Evolutionary conservation across 805 yeast species (phyloP).

Genomic region (Candida krabiensis): DNA sequence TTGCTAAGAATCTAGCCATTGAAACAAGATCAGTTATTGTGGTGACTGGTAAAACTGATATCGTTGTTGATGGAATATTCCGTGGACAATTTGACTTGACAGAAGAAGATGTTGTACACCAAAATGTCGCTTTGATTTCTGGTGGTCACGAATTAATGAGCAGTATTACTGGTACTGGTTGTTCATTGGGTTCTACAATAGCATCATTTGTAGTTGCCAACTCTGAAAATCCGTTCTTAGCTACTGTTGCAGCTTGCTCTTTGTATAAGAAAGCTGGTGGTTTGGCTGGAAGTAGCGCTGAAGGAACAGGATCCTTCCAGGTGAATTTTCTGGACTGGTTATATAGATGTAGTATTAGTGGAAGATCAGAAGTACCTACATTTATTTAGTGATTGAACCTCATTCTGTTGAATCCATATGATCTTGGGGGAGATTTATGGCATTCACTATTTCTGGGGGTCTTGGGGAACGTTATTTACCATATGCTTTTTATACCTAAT

Average conservation of each 20-base stretch:
- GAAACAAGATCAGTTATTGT: constrained; percentile 62
- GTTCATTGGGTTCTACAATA: constrained; percentile 74
- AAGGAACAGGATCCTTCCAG: constrained; percentile 58
- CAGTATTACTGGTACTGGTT: constrained; percentile 77
- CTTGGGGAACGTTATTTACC: neutral
- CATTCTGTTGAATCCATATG: neutral
- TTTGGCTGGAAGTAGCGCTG: constrained; percentile 42
- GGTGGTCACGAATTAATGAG: constrained; percentile 71
- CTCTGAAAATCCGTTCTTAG: constrained; percentile 39
- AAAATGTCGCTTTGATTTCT: constrained; percentile 33
- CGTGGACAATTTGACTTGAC: constrained; percentile 18
- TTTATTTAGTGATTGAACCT: neutral
- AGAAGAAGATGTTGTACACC: constrained; percentile 18
- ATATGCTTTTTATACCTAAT: too few relatives aligned
- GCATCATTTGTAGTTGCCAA: constrained; percentile 55
- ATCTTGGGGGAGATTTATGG: neutral
- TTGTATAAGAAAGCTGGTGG: constrained; percentile 64
- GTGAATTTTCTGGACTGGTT: constrained; percentile 46
- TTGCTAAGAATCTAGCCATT: constrained; percentile 50
- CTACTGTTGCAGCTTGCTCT: constrained; percentile 54
- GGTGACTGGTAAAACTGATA: constrained; percentile 62
- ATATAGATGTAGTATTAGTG: constrained; percentile 9
- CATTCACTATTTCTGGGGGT: neutral
- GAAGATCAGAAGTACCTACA: constrained; percentile 1
- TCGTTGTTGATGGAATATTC: constrained; percentile 46